Evolutionary conservation across 306 rosid genomes (phyloP).

Genomic region (Pterocarpus macrocarpus): DNA sequence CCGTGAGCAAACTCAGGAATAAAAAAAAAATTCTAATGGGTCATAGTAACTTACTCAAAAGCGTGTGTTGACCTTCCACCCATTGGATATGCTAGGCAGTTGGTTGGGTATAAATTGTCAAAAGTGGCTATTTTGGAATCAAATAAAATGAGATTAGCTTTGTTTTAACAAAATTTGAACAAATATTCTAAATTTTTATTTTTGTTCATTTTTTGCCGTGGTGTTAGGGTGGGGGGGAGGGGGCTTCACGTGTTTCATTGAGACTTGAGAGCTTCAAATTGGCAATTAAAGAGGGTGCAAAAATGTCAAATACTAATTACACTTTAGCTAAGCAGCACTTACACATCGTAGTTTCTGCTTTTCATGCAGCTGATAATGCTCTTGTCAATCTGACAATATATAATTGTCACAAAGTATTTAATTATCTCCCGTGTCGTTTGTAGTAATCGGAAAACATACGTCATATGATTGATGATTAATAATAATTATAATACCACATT

Average conservation of each 20-base stretch:
- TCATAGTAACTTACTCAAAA: neutral
- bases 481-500: neutral
- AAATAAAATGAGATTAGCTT: no score
- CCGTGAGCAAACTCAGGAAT: neutral
- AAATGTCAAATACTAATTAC: neutral
- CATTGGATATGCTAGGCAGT: neutral
- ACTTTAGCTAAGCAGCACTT: neutral
- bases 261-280: slow-evolving; percentile 11
- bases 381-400: neutral
- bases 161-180: no score
- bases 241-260: neutral
- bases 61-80: neutral
- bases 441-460: neutral
- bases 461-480: neutral
- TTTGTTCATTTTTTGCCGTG: no score
- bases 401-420: neutral
- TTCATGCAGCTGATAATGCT: neutral
- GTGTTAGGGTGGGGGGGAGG: no score
- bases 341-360: neutral
- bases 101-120: no score
- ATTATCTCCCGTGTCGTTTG: neutral
- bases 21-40: neutral
- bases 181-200: neutral
- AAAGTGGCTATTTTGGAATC: no score
- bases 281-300: neutral